A percentile compares a stretch with the other conserved stretches of the same genome.
Conservation (phyloP, 2,329 filamentous ascomycete species). For the Penicillium sp. region DNA sequence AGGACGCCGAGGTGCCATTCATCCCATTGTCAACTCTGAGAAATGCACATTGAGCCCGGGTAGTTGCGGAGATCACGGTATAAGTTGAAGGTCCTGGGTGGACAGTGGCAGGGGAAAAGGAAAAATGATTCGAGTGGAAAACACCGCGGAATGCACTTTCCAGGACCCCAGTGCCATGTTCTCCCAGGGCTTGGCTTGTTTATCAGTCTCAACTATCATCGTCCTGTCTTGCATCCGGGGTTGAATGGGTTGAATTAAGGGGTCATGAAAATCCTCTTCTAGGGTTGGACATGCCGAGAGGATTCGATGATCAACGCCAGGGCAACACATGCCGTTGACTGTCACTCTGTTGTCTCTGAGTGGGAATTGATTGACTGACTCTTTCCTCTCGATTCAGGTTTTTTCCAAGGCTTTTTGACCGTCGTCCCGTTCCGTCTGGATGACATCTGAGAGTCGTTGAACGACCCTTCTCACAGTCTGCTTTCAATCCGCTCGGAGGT, state of each 20-base stretch:
- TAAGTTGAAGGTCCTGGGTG: not conserved
- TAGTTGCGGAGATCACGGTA: not conserved
- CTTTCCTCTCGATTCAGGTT: not conserved
- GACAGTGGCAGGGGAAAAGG: not conserved
- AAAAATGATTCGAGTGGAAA: conserved; percentile 9
- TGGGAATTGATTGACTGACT: not conserved
- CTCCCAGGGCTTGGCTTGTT: conserved; percentile 5
- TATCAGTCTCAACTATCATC: conserved; percentile 9
- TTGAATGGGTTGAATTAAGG: conserved; percentile 10
- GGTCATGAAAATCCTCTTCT: conserved; percentile 15
- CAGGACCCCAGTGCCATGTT: conserved; percentile 3
- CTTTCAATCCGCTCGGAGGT: conserved; percentile 27
- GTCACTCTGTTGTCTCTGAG: not conserved
- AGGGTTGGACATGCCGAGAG: conserved; percentile 13
- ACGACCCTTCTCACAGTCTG: conserved; percentile 16
- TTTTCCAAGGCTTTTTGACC: conserved; percentile 18
- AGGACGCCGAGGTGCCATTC: not conserved
- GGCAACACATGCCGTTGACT: conserved; percentile 21
- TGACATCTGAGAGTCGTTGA: conserved; percentile 27
- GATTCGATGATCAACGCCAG: conserved; percentile 12
- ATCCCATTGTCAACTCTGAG: not conserved
- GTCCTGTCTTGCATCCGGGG: not conserved
- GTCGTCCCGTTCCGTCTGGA: conserved; percentile 28
- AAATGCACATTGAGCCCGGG: not conserved
- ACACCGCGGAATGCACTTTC: conserved; percentile 13